These are phyloP conservation scores for Coemansia sp. DNA, from an alignment of 192 early-diverging fungal genomes.

Conservation along the genomic window DNA sequence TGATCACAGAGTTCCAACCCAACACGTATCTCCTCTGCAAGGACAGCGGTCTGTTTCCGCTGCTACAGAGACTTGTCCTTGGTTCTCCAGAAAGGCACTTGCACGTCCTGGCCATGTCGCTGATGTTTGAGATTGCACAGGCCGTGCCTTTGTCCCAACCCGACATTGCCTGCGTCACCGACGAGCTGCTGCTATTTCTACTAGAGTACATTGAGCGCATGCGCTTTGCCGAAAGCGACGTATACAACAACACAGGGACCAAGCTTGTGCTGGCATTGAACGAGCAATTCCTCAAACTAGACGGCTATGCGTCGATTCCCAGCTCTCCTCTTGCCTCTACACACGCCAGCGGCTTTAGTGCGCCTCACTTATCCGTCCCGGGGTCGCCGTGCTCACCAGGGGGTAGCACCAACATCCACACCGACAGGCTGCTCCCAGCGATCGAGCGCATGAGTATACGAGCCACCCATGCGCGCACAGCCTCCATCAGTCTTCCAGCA, in stretches of 20 bases:
- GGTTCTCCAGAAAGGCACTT: constrained; percentile 20
- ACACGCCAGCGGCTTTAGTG: neutral
- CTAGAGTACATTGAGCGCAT: constrained; percentile 50
- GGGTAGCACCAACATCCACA: neutral
- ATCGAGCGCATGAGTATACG: neutral
- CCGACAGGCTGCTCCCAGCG: neutral
- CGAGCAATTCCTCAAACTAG: constrained; percentile 32
- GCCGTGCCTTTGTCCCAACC: constrained; percentile 36
- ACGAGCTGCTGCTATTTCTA: constrained; percentile 33
- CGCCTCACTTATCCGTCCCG: neutral
- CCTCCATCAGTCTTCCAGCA: neutral
- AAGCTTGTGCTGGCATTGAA: constrained; percentile 52
- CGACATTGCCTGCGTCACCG: constrained; percentile 29
- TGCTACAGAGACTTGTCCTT: constrained; percentile 35
- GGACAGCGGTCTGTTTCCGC: constrained; percentile 44
- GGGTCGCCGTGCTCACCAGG: constrained; percentile 3
- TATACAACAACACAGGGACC: constrained; percentile 53
- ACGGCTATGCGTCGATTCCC: constrained; percentile 11
- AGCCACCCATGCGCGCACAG: constrained; percentile 7
- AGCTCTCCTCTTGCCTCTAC: neutral
- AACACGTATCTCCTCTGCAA: constrained; percentile 42
- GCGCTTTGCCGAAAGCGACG: constrained; percentile 50
- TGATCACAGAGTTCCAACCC: constrained; percentile 44
- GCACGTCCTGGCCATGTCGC: constrained; percentile 50
- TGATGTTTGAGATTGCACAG: constrained; percentile 53